Conservation (phyloP, 371 early-diverging fungal genomes). For the Mucor sp. region DNA sequence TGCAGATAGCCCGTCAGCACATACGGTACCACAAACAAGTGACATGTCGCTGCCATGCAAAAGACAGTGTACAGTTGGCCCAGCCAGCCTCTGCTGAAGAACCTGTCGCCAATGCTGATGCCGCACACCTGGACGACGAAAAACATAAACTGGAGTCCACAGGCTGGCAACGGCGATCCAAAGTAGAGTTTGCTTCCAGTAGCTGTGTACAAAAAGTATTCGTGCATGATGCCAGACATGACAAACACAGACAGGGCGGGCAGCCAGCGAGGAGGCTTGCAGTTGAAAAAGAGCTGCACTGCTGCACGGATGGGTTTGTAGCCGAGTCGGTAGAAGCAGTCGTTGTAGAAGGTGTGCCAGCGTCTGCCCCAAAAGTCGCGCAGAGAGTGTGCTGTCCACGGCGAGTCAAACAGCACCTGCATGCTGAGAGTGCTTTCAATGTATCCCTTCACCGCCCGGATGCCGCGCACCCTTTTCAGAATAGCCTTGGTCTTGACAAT, state of each 20-base stretch:
- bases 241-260: slow-evolving; percentile 39
- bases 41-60: slow-evolving; percentile 28
- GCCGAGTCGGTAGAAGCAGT: slow-evolving; percentile 40
- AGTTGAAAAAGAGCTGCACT: slow-evolving; percentile 9
- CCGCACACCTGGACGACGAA: slow-evolving; percentile 31
- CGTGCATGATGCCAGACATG: slow-evolving; percentile 46
- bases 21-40: slow-evolving; percentile 31
- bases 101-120: slow-evolving; percentile 34
- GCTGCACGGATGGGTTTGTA: slow-evolving; percentile 30
- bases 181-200: slow-evolving; percentile 31
- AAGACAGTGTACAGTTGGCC: slow-evolving; percentile 29
- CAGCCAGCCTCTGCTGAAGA: slow-evolving; percentile 16
- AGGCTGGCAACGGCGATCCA: slow-evolving; percentile 20
- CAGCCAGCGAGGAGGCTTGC: slow-evolving; percentile 25
- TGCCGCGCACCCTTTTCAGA: slow-evolving; percentile 9
- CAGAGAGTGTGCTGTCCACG: slow-evolving; percentile 37
- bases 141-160: slow-evolving; percentile 36
- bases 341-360: slow-evolving; percentile 47
- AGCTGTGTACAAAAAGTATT: slow-evolving; percentile 39
- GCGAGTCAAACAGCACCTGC: slow-evolving; percentile 37
- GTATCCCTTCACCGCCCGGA: slow-evolving; percentile 27
- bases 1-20: slow-evolving; percentile 19
- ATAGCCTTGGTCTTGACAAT: slow-evolving; percentile 17
- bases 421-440: slow-evolving; percentile 33
- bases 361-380: slow-evolving; percentile 46